phyloP scores from a whole-genome alignment of 2,329 filamentous ascomycete genomes.

The Calonectria crousiana region DNA sequence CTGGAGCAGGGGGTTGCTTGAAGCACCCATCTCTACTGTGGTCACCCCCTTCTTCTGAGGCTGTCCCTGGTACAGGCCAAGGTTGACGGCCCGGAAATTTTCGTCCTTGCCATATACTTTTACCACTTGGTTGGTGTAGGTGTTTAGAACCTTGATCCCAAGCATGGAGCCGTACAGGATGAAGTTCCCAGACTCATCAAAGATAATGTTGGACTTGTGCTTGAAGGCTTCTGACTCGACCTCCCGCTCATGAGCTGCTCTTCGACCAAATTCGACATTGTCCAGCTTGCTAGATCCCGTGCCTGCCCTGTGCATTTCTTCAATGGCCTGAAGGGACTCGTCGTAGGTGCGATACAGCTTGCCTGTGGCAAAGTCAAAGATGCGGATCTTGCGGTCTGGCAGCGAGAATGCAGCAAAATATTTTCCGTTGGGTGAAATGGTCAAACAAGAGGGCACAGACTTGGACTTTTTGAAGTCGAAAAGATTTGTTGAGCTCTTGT shows the following conservation, averaged over 20 bases:
- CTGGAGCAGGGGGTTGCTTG: constrained; percentile 90
- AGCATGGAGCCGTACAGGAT: constrained; percentile 93
- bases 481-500: constrained; percentile 93
- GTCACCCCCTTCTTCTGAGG: constrained; percentile 94
- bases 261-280: constrained; percentile 89
- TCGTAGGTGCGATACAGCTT: constrained; percentile 95
- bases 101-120: constrained; percentile 94
- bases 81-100: constrained; percentile 83
- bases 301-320: constrained; percentile 96
- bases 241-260: constrained; percentile 88
- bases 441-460: constrained; percentile 83
- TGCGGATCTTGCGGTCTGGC: constrained; percentile 90
- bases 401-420: constrained; percentile 92
- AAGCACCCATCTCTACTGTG: constrained; percentile 97
- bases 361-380: constrained; percentile 92
- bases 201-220: constrained; percentile 85
- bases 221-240: constrained; percentile 78
- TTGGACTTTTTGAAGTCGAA: constrained; percentile 99
- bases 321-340: constrained; percentile 89
- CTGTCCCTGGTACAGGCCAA: constrained; percentile 93
- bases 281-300: constrained; percentile 86
- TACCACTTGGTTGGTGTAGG: constrained; percentile 90
- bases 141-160: constrained; percentile 96
- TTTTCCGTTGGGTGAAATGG: constrained; percentile 86
- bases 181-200: constrained; percentile 97